Percentiles rank a stretch among this genome's conserved stretches.
phyloP scores from a whole-genome alignment of 352 stramenopile species.

The Phytophthora idaei region DNA sequence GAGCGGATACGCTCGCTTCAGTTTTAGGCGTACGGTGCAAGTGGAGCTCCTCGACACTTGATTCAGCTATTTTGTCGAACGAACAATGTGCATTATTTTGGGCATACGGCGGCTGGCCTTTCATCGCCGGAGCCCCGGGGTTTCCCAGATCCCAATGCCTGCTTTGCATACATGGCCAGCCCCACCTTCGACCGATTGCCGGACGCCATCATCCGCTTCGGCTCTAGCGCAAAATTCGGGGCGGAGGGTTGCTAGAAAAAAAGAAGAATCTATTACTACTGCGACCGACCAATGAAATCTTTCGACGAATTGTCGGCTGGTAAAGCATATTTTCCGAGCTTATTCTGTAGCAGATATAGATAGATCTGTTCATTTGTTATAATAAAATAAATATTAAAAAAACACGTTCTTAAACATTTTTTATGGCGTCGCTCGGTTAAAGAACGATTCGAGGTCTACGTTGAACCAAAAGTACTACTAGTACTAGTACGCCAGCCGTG shows the following conservation, averaged over 20 bases:
- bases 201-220: constrained; percentile 5
- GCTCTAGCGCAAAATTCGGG: constrained; percentile 5
- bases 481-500: too few species aligned
- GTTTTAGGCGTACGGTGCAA: constrained; percentile 1
- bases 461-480: too few species aligned
- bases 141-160: constrained; percentile 4
- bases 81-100: too few species aligned
- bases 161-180: constrained; percentile 1
- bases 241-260: constrained; percentile 6
- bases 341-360: too few species aligned
- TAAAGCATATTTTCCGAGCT: neutral
- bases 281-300: neutral
- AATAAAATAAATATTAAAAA: too few species aligned
- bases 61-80: constrained; percentile 10
- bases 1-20: constrained; percentile 10
- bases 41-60: neutral
- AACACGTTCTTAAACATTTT: too few species aligned
- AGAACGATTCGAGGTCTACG: too few species aligned
- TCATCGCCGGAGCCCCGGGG: too few species aligned
- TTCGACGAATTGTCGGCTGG: neutral
- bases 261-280: constrained; percentile 9
- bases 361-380: too few species aligned
- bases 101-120: too few species aligned
- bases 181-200: neutral
- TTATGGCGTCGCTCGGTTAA: too few species aligned